phyloP scores from a whole-genome alignment of 352 stramenopile species.

The Globisporangium radiosum region DNA sequence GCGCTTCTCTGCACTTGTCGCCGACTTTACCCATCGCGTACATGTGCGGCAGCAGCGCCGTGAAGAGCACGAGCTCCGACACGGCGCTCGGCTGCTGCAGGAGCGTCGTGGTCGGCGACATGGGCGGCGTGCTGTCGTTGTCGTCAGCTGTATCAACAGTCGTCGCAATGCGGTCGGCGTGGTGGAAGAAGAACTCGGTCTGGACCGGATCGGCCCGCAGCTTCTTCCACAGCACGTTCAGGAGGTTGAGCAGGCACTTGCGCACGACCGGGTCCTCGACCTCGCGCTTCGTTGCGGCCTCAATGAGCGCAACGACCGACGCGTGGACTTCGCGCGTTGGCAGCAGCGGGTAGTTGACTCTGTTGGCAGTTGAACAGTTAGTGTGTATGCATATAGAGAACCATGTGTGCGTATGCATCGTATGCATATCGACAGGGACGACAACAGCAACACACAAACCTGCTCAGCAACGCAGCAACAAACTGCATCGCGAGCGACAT shows the following conservation, averaged over 20 bases:
- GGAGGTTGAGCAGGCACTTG: constrained; percentile 76
- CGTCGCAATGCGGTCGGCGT: constrained; percentile 42
- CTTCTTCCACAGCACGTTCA: constrained; percentile 86
- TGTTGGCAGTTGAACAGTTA: neutral
- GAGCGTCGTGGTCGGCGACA: neutral
- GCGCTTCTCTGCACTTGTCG: constrained; percentile 76
- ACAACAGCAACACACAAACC: constrained; percentile 3
- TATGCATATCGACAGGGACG: neutral
- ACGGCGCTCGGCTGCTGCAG: constrained; percentile 33
- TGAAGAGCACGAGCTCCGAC: constrained; percentile 80
- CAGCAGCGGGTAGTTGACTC: constrained; percentile 79
- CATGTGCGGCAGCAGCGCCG: constrained; percentile 78
- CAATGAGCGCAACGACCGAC: constrained; percentile 73
- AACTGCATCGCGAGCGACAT: constrained; percentile 85
- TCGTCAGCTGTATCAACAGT: neutral
- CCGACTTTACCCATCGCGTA: constrained; percentile 72
- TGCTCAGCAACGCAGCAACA: constrained; percentile 66
- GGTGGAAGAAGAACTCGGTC: constrained; percentile 85
- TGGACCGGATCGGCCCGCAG: constrained; percentile 75
- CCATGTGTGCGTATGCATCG: too few species aligned
- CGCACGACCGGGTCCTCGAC: constrained; percentile 78
- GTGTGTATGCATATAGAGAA: too few species aligned
- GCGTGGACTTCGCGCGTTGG: constrained; percentile 77
- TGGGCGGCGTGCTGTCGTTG: neutral
- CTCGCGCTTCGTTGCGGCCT: constrained; percentile 69